These are phyloP conservation scores for Coemansia sp. DNA, from an alignment of 192 early-diverging fungal species.

Conservation along the genomic window DNA sequence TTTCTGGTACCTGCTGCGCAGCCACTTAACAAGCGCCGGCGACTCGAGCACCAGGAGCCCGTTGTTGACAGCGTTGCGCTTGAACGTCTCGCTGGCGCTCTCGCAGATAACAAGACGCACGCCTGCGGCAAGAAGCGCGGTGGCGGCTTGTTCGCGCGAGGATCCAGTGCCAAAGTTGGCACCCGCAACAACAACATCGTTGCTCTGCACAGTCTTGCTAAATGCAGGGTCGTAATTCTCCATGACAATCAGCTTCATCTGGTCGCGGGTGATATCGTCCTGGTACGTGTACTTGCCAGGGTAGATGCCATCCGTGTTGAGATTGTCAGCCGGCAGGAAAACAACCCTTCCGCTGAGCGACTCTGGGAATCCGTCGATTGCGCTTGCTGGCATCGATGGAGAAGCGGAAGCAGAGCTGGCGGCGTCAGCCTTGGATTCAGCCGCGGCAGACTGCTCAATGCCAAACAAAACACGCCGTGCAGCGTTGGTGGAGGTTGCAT, in stretches of 20 bases:
- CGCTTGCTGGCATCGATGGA: constrained; percentile 18
- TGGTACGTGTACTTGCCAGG: constrained; percentile 98
- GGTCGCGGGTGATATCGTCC: constrained; percentile 86
- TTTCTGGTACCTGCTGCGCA: constrained; percentile 54
- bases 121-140: constrained; percentile 84
- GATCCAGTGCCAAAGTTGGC: constrained; percentile 98
- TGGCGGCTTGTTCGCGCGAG: constrained; percentile 97
- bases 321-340: constrained; percentile 90
- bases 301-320: constrained; percentile 99
- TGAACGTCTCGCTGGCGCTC: constrained; percentile 97
- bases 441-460: constrained; percentile 16
- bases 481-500: constrained; percentile 10
- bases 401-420: constrained; percentile 11
- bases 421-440: background rate
- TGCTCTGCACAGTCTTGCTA: constrained; percentile 61
- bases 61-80: constrained; percentile 99
- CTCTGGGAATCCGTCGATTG: constrained; percentile 71
- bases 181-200: constrained; percentile 87
- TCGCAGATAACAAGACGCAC: constrained; percentile 86
- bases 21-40: constrained; percentile 74
- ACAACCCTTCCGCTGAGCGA: constrained; percentile 79
- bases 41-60: constrained; percentile 89
- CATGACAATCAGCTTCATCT: constrained; percentile 96
- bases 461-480: constrained; percentile 27
- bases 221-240: constrained; percentile 97